Conservation (phyloP, 805 yeast species). For the Pichia phayaonensis region DNA sequence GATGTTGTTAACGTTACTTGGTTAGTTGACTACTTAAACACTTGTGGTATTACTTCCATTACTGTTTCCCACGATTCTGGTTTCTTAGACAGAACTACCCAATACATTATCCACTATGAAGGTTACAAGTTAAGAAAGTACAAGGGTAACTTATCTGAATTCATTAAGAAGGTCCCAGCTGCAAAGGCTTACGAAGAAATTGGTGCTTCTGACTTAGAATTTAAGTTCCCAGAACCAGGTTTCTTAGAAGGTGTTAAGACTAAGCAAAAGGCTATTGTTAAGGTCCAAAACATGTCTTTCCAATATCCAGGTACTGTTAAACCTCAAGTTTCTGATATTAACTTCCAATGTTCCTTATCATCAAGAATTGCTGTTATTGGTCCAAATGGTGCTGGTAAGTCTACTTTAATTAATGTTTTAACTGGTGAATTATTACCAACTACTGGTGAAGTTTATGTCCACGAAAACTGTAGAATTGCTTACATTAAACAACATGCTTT, state of each 20-base stretch:
- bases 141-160: slow-evolving; percentile 99
- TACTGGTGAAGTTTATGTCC: slow-evolving; percentile 96
- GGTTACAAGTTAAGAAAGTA: slow-evolving; percentile 99
- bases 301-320: slow-evolving; percentile 98
- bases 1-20: slow-evolving; percentile 99
- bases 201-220: slow-evolving; percentile 96
- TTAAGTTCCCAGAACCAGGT: slow-evolving; percentile 99
- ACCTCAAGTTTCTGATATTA: slow-evolving; percentile 87
- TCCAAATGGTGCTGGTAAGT: slow-evolving; percentile 99
- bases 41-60: slow-evolving; percentile 98
- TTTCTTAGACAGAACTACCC: slow-evolving; percentile 94
- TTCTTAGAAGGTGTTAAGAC: slow-evolving; percentile 99
- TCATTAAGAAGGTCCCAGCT: slow-evolving; percentile 97
- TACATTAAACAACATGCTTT: slow-evolving; percentile 99
- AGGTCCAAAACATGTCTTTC: slow-evolving; percentile 95
- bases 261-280: slow-evolving; percentile 99
- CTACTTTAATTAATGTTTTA: slow-evolving; percentile 96
- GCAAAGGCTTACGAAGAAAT: slow-evolving; percentile 98
- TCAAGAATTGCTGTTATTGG: slow-evolving; percentile 99
- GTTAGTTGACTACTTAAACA: slow-evolving; percentile 98
- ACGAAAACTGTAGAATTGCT: slow-evolving; percentile 99
- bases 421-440: slow-evolving; percentile 99
- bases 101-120: slow-evolving; percentile 99
- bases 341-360: slow-evolving; percentile 98
- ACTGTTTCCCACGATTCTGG: slow-evolving; percentile 99